A percentile compares a stretch with the other conserved stretches of the same genome.
phyloP scores from a whole-genome alignment of 2,329 filamentous ascomycete species.

The Diaporthe destruens region DNA sequence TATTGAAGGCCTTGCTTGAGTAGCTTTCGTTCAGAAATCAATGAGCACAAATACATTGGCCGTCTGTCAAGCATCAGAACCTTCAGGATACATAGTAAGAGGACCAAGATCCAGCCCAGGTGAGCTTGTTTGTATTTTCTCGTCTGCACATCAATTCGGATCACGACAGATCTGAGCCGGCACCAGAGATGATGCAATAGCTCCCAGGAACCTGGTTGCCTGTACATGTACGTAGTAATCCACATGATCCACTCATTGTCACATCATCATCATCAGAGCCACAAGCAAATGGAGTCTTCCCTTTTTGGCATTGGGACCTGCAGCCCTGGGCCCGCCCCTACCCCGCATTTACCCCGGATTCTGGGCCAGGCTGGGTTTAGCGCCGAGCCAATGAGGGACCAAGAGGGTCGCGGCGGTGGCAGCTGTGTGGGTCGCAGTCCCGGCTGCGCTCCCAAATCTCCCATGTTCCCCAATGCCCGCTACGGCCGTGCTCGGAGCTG shows the following conservation, averaged over 20 bases:
- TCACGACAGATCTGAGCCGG: not conserved
- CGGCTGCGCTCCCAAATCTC: not conserved
- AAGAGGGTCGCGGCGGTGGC: conserved; percentile 19
- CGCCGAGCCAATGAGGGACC: not conserved
- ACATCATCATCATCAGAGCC: too few species aligned
- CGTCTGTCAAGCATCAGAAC: too few species aligned
- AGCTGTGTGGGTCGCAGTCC: conserved; percentile 17
- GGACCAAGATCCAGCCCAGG: too few species aligned
- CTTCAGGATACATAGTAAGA: too few species aligned
- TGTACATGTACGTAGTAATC: not conserved
- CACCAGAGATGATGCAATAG: not conserved
- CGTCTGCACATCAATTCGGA: not conserved
- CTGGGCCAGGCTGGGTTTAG: conserved; percentile 2
- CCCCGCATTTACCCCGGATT: conserved; percentile 37
- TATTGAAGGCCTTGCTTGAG: too few species aligned
- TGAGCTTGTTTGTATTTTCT: not conserved
- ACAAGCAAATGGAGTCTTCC: not conserved
- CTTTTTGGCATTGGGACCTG: conserved; percentile 19
- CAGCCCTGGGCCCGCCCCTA: conserved; percentile 11
- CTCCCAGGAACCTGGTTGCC: not conserved
- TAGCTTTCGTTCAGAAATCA: too few species aligned
- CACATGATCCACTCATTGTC: not conserved
- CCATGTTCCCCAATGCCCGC: not conserved
- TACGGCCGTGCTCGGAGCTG: conserved; percentile 17
- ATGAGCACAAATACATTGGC: too few species aligned